A percentile compares a stretch with the other conserved stretches of the same genome.
These are phyloP conservation scores for Candida sanyaensis DNA, from an alignment of 1,139 yeast species.

Conservation along the genomic window DNA sequence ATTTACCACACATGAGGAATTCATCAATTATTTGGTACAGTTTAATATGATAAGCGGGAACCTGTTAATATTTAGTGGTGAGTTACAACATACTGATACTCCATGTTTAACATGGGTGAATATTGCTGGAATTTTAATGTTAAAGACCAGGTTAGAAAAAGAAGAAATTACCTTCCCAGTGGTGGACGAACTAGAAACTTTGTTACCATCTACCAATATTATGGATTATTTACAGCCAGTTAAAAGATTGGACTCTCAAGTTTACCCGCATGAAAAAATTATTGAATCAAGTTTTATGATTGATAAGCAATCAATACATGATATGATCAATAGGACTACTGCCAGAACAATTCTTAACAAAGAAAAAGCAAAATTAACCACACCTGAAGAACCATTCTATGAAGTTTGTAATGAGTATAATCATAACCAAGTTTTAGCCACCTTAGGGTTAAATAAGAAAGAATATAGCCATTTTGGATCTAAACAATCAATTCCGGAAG, in stretches of 20 bases:
- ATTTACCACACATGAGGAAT: conserved; percentile 11
- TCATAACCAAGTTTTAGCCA: conserved; percentile 44
- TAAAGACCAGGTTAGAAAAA: conserved; percentile 18
- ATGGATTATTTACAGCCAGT: conserved; percentile 20
- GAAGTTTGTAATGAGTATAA: conserved; percentile 51
- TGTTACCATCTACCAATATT: conserved; percentile 9
- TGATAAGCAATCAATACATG: conserved; percentile 14
- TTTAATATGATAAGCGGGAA: conserved; percentile 28
- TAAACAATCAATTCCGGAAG: conserved; percentile 21
- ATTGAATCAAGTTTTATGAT: conserved; percentile 10
- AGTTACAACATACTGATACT: conserved; percentile 5
- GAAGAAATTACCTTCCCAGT: neutral
- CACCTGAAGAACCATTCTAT: conserved; percentile 44
- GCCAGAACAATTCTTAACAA: conserved; percentile 38
- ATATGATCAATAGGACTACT: conserved; percentile 23
- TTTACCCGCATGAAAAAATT: conserved; percentile 12
- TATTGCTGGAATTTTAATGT: conserved; percentile 18
- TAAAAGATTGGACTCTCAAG: conserved; percentile 7
- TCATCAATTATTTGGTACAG: conserved; percentile 17
- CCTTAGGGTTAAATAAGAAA: conserved; percentile 23
- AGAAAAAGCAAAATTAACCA: conserved; percentile 41
- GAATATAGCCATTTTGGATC: conserved; percentile 16
- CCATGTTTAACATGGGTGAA: conserved; percentile 21
- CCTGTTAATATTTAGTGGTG: conserved; percentile 18
- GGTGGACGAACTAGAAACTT: neutral